Evolutionary conservation across 2,329 filamentous ascomycete genomes (phyloP).

Genomic region (Colletotrichum noveboracense): DNA sequence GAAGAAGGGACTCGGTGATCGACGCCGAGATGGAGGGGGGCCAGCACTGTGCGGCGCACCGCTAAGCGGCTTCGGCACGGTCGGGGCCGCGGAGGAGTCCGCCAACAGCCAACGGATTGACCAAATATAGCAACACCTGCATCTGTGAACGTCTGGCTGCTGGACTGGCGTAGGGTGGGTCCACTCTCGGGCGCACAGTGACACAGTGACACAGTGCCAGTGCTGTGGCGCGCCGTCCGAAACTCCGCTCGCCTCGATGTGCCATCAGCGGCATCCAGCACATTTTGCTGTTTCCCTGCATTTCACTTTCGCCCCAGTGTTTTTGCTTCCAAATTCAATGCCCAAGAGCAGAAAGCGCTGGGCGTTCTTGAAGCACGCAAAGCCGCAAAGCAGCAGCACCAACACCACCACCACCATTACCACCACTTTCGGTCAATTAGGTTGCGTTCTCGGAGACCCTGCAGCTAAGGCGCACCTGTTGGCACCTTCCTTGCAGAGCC

Average conservation of each 20-base stretch:
- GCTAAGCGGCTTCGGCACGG: background rate
- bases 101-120: background rate
- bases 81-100: background rate
- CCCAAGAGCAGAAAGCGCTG: background rate
- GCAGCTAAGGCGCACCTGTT: background rate
- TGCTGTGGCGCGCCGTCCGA: background rate
- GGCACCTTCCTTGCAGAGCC: background rate
- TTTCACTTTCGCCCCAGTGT: background rate
- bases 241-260: background rate
- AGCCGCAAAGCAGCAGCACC: background rate
- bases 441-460: background rate
- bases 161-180: background rate
- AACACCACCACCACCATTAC: background rate
- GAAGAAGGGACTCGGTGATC: background rate
- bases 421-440: background rate
- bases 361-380: conserved; percentile 6
- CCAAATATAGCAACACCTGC: background rate
- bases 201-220: background rate
- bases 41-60: background rate
- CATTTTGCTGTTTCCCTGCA: background rate
- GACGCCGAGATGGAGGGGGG: background rate
- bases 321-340: background rate
- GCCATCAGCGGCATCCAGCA: background rate
- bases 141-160: background rate
- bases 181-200: background rate